phyloP scores from a whole-genome alignment of 2,329 filamentous ascomycete genomes.

The Xylariaceae sp. region DNA sequence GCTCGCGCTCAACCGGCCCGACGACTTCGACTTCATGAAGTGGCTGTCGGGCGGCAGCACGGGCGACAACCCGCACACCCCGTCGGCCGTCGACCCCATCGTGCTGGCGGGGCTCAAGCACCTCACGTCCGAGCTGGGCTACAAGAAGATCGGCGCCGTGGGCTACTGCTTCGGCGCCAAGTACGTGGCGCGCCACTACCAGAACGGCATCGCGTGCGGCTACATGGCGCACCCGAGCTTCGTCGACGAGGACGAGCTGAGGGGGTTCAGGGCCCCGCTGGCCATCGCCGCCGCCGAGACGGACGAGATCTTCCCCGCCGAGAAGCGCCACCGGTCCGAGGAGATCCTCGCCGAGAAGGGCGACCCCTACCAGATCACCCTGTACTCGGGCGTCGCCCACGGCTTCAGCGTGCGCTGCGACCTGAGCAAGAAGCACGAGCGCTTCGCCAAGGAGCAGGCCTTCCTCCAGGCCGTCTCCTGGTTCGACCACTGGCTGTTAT shows the following conservation, averaged over 20 bases:
- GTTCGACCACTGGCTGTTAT: conserved; percentile 48
- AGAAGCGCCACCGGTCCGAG: conserved; percentile 59
- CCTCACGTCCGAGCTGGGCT: conserved; percentile 46
- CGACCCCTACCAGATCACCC: conserved; percentile 65
- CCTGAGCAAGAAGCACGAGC: conserved; percentile 44
- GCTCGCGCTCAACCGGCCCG: conserved; percentile 43
- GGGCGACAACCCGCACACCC: conserved; percentile 43
- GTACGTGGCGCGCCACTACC: conserved; percentile 63
- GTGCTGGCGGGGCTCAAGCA: conserved; percentile 47
- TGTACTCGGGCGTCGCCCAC: conserved; percentile 65
- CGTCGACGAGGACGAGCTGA: conserved; percentile 59
- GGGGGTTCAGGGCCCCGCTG: conserved; percentile 57
- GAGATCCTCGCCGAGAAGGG: conserved; percentile 50
- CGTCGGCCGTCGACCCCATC: conserved; percentile 37
- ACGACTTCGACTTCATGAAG: conserved; percentile 31
- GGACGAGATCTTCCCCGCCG: conserved; percentile 56
- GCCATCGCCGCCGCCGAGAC: conserved; percentile 60
- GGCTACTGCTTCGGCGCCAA: conserved; percentile 75
- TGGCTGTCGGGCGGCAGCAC: conserved; percentile 37
- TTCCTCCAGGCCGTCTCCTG: conserved; percentile 70
- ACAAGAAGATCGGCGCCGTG: conserved; percentile 54
- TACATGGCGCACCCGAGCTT: conserved; percentile 74
- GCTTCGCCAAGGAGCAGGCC: conserved; percentile 73
- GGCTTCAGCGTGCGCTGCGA: conserved; percentile 70
- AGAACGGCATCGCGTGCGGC: conserved; percentile 58